Percentiles rank a stretch among this genome's conserved stretches.
phyloP scores from a whole-genome alignment of 768 basidiomycete species.

The Leccinum arenicola region DNA sequence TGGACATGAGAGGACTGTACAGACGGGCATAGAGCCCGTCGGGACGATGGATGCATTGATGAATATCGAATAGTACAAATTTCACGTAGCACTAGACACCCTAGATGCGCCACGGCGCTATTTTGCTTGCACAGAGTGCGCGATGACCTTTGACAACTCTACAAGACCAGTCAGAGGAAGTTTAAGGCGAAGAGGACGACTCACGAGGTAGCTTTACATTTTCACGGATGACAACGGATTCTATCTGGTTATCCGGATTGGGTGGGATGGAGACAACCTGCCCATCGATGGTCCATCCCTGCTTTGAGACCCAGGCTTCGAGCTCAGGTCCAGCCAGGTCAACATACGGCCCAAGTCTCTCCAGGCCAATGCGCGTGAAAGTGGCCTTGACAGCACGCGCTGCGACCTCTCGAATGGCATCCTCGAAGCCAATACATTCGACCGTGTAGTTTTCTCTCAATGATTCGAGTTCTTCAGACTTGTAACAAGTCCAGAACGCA shows the following conservation, averaged over 20 bases:
- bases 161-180: slow-evolving; percentile 2
- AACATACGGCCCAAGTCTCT: slow-evolving; percentile 69
- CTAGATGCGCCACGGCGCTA: slow-evolving; percentile 15
- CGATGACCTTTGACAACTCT: slow-evolving; percentile 77
- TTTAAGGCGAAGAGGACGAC: slow-evolving; percentile 28
- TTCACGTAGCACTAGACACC: background rate
- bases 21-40: background rate
- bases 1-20: background rate
- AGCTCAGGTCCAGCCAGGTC: slow-evolving; percentile 64
- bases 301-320: slow-evolving; percentile 54
- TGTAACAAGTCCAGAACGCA: slow-evolving; percentile 78
- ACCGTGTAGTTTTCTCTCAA: slow-evolving; percentile 85
- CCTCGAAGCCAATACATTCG: slow-evolving; percentile 79
- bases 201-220: slow-evolving; percentile 76
- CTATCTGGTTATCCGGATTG: slow-evolving; percentile 87
- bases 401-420: slow-evolving; percentile 75
- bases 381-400: slow-evolving; percentile 75
- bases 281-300: slow-evolving; percentile 66
- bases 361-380: slow-evolving; percentile 68
- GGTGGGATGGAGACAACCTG: slow-evolving; percentile 68
- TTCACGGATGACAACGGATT: slow-evolving; percentile 82
- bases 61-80: background rate
- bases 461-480: slow-evolving; percentile 63
- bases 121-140: slow-evolving; percentile 62
- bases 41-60: background rate